These are phyloP conservation scores for Andrographis paniculata DNA, from an alignment of 305 asterid species.

Conservation along the genomic window DNA sequence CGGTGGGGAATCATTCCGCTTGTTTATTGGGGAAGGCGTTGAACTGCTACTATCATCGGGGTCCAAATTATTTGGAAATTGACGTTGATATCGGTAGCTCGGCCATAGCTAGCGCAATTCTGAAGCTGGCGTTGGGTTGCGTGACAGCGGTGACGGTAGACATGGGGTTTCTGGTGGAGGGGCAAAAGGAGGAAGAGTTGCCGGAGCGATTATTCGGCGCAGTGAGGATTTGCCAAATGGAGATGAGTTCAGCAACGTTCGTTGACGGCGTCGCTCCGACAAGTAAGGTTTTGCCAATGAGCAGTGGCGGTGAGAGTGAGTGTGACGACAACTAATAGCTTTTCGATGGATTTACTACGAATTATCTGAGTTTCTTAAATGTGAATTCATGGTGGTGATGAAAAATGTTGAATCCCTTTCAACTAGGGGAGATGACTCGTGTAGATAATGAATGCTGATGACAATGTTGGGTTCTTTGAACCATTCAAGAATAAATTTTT, in stretches of 20 bases:
- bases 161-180: constrained; percentile 89
- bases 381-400: constrained; percentile 15
- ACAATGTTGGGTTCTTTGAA: constrained; percentile 22
- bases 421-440: constrained; percentile 15
- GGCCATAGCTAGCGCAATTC: constrained; percentile 74
- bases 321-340: constrained; percentile 21
- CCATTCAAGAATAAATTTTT: neutral
- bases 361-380: constrained; percentile 13
- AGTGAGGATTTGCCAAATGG: constrained; percentile 87
- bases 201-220: constrained; percentile 86
- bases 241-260: constrained; percentile 66
- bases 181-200: constrained; percentile 69
- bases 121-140: constrained; percentile 74
- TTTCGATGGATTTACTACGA: constrained; percentile 2
- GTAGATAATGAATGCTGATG: constrained; percentile 30
- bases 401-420: constrained; percentile 15
- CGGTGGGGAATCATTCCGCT: constrained; percentile 85
- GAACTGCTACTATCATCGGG: constrained; percentile 55
- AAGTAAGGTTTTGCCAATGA: constrained; percentile 48
- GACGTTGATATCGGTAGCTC: constrained; percentile 92
- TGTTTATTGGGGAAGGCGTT: constrained; percentile 81
- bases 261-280: constrained; percentile 43
- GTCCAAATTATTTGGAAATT: constrained; percentile 69
- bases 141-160: constrained; percentile 81
- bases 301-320: constrained; percentile 42